Conservation (phyloP, 352 stramenopile genomes). For the Pelagophyceae sp. region DNA sequence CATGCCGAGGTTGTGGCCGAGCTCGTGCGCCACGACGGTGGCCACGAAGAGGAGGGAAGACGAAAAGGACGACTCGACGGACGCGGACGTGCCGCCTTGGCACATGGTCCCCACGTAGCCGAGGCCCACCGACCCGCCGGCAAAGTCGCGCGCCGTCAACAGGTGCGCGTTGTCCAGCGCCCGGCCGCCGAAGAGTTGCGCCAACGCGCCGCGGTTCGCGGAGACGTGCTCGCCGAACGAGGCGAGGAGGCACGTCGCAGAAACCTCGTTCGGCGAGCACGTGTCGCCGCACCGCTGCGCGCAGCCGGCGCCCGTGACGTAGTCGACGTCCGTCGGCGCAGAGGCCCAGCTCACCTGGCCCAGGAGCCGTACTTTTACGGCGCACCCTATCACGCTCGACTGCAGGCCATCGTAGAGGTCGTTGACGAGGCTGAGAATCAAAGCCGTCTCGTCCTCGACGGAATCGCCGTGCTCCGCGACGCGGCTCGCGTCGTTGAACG, state of each 20-base stretch:
- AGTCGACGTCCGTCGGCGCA: neutral
- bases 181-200: neutral
- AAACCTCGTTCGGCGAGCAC: neutral
- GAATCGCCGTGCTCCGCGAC: neutral
- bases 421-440: conserved; percentile 19
- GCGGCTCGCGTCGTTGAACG: conserved; percentile 17
- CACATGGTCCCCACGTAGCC: conserved; percentile 21
- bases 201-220: neutral
- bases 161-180: conserved; percentile 20
- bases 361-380: neutral
- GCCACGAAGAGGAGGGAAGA: neutral
- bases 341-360: conserved; percentile 8
- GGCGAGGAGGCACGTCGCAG: neutral
- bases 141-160: conserved; percentile 20
- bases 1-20: conserved; percentile 27
- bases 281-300: neutral
- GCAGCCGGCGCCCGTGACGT: neutral
- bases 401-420: conserved; percentile 9
- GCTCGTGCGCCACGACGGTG: conserved; percentile 25
- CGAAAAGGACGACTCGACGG: conserved; percentile 9
- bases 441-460: conserved; percentile 3
- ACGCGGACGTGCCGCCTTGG: neutral
- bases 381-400: neutral
- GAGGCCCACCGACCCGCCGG: conserved; percentile 16
- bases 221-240: neutral